Base-by-base conservation (phyloP, 345 rosid species). In the Triadica sebifera region DNA sequence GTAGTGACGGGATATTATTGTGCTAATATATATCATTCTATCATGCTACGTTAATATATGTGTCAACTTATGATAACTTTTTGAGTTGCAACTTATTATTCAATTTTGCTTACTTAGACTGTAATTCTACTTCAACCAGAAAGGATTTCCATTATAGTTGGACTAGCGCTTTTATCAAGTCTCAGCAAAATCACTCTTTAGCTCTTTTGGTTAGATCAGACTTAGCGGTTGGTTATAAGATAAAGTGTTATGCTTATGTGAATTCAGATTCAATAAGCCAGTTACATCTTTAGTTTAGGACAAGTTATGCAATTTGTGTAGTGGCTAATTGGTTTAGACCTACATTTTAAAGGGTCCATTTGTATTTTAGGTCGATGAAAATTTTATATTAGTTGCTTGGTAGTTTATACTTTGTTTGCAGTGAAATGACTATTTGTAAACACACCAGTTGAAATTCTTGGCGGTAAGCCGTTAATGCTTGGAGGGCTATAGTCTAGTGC, bases 151-250 rank as follows among this genome's bases (percentile, higher is more conserved):
- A 12, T 61, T 15, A 8, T 15, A 29, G 34, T 29, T 29, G 34
- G 1, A 29, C 2, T 29, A 29, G 34, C 2, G 34, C 34, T 29
- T 29, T 29, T 1, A 5, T n/a, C 56, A 50, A 20, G 8, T 38
- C 25, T 13, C 20, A 8, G 75, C 49, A 58, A 55, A 58, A 13
- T 73, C 16, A 6, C 34, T 29, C 34, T 17, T 34, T 19, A 55
- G 38, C 62, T 38, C 34, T 41, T 73, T 64, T 24, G 64, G 71
- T 43, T 12, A 39, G 61, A 73, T 12, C 45, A 53, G 20, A 47
- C n/a, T 47, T 46, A 29, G 47, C 47, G 9, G 15, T 16, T 60
- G 22, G 43, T 13, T 50, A 13, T 12, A 34, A 47, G 64, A 22
- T 12, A 20, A 72, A 65, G 53, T 22, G 11, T 20, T 10, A 57